Conservation (phyloP, 108 stramenopile genomes). For the Fragilariopsis cylindrus region DNA sequence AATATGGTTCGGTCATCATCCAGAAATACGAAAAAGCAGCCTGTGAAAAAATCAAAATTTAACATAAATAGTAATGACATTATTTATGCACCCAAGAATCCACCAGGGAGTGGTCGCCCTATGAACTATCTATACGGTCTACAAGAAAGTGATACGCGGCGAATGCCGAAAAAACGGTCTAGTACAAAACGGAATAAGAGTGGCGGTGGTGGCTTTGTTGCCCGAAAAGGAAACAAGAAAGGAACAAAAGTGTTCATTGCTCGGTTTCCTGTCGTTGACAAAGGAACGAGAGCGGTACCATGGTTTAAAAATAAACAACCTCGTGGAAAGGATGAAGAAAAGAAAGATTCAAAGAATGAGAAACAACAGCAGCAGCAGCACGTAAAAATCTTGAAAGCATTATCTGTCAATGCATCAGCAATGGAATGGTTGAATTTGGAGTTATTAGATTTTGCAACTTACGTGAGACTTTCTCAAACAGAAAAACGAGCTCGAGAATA, state of each 20-base stretch:
- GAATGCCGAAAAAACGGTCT: neutral
- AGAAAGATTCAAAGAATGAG: neutral
- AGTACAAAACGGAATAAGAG: neutral
- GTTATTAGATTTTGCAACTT: slow-evolving; percentile 55
- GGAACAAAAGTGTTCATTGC: neutral
- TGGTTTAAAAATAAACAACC: neutral
- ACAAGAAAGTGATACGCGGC: neutral
- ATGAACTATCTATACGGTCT: slow-evolving; percentile 7
- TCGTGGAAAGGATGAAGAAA: neutral
- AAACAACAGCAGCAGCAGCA: slow-evolving; percentile 12
- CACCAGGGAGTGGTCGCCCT: neutral
- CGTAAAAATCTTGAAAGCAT: slow-evolving; percentile 7
- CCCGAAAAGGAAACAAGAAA: slow-evolving; percentile 1
- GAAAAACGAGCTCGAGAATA: slow-evolving; percentile 52
- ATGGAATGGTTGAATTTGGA: slow-evolving; percentile 46
- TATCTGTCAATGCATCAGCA: slow-evolving; percentile 17
- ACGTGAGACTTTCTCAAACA: slow-evolving; percentile 52
- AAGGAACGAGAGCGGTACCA: neutral
- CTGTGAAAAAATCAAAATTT: slow-evolving; percentile 5
- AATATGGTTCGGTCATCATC: too few relatives aligned
- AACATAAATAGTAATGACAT: neutral
- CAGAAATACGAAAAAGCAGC: neutral
- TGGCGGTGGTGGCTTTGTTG: neutral
- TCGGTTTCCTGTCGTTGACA: neutral
- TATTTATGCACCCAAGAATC: neutral